Conservation (phyloP, 192 early-diverging fungal species). For the Backusella macrospora region DNA sequence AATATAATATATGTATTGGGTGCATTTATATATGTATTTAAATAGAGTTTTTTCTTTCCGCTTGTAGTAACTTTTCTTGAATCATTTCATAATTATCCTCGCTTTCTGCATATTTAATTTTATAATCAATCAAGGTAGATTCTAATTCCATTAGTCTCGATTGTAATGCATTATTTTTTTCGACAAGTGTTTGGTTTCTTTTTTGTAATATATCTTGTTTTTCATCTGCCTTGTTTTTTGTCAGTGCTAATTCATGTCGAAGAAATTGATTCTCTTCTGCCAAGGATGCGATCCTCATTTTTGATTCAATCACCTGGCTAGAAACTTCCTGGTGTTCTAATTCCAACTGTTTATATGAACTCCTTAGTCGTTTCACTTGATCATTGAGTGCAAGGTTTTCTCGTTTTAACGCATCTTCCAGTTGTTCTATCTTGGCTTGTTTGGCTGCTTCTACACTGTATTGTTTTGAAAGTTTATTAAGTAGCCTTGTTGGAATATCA, state of each 20-base stretch:
- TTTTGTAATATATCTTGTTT: conserved; percentile 47
- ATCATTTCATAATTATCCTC: conserved; percentile 73
- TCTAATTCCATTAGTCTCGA: conserved; percentile 61
- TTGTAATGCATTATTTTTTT: conserved; percentile 61
- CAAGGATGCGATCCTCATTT: conserved; percentile 55
- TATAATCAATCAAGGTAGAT: conserved; percentile 63
- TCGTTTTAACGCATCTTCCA: conserved; percentile 57
- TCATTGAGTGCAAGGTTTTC: conserved; percentile 68
- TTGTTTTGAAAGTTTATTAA: conserved; percentile 73
- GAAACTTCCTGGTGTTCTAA: conserved; percentile 75
- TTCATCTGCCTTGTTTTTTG: conserved; percentile 61
- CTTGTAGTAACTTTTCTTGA: conserved; percentile 63
- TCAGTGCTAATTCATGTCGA: conserved; percentile 60
- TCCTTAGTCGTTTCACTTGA: conserved; percentile 63
- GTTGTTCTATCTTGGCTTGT: conserved; percentile 66
- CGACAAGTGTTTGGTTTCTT: conserved; percentile 42
- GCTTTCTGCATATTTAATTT: conserved; percentile 75
- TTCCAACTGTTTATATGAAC: conserved; percentile 65
- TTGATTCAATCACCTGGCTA: conserved; percentile 62
- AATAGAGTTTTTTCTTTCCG: conserved; percentile 39
- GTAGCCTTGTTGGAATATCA: conserved; percentile 62
- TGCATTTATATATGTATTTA: neutral
- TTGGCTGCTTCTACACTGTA: conserved; percentile 65
- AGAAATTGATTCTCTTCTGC: conserved; percentile 57
- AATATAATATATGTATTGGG: neutral